Evolutionary conservation across 2,329 filamentous ascomycete species (phyloP).

Genomic region (Coniochaeta pulveracea): DNA sequence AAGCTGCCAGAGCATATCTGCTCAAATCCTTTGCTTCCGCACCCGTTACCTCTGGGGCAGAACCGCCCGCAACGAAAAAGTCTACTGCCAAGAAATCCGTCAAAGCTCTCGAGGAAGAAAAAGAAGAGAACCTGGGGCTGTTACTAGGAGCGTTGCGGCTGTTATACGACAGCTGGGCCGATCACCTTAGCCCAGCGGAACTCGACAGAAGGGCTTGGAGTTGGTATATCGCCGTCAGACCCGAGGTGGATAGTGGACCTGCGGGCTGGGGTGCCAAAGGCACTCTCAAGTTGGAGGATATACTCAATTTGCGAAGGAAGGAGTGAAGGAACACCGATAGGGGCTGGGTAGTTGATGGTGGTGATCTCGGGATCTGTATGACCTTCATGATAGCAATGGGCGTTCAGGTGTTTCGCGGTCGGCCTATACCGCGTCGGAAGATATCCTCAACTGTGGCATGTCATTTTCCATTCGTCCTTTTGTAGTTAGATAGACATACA

Average conservation of each 20-base stretch:
- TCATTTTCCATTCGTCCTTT: too few relatives aligned
- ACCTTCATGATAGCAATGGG: too few relatives aligned
- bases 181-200: conserved; percentile 50
- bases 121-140: conserved; percentile 56
- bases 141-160: conserved; percentile 62
- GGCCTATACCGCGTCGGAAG: too few relatives aligned
- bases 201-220: conserved; percentile 67
- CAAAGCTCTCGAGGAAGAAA: conserved; percentile 44
- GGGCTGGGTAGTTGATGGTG: too few relatives aligned
- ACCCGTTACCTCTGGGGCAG: too few relatives aligned
- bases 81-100: conserved; percentile 36
- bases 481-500: too few relatives aligned
- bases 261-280: conserved; percentile 81
- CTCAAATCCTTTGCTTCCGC: conserved; percentile 46
- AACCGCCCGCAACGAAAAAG: too few relatives aligned
- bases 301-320: conserved; percentile 47
- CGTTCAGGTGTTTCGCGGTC: too few relatives aligned
- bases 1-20: conserved; percentile 51
- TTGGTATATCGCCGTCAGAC: conserved; percentile 71
- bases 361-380: too few relatives aligned
- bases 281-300: conserved; percentile 50
- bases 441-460: too few relatives aligned
- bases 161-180: conserved; percentile 63
- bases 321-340: too few relatives aligned
- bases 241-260: conserved; percentile 62